These are phyloP conservation scores for Eleusine indica DNA, from an alignment of 176 grass and related monocot genomes.

Conservation along the genomic window DNA sequence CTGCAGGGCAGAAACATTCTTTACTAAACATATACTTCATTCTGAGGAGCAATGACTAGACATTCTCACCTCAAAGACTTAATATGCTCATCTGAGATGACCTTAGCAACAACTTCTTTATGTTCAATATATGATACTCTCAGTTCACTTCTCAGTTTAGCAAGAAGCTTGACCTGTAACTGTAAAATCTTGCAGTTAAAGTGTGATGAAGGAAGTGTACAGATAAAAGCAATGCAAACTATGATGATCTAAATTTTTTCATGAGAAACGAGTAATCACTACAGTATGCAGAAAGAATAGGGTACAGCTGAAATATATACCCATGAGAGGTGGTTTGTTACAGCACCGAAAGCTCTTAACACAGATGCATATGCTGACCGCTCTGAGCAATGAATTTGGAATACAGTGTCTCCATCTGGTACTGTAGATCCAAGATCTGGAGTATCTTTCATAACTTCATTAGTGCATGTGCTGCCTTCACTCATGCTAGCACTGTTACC, in stretches of 20 bases:
- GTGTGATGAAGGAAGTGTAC: conserved; percentile 18
- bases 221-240: neutral
- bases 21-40: conserved; percentile 33
- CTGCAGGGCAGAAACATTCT: conserved; percentile 14
- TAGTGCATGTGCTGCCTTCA: conserved; percentile 12
- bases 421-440: conserved; percentile 6
- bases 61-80: conserved; percentile 62
- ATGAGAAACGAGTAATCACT: conserved; percentile 1
- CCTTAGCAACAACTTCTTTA: conserved; percentile 59
- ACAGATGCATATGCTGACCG: conserved; percentile 62
- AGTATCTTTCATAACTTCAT: conserved; percentile 30
- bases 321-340: conserved; percentile 62
- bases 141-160: conserved; percentile 62
- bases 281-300: neutral
- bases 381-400: conserved; percentile 70
- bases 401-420: conserved; percentile 46
- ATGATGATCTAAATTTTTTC: neutral
- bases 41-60: conserved; percentile 6
- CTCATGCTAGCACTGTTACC: conserved; percentile 17
- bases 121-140: conserved; percentile 69
- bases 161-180: conserved; percentile 63
- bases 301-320: conserved; percentile 40
- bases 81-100: conserved; percentile 61
- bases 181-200: conserved; percentile 41
- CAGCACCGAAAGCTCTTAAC: conserved; percentile 69